Base-by-base conservation (phyloP, 2,329 filamentous ascomycete genomes). In the Aspergillus proliferans region DNA sequence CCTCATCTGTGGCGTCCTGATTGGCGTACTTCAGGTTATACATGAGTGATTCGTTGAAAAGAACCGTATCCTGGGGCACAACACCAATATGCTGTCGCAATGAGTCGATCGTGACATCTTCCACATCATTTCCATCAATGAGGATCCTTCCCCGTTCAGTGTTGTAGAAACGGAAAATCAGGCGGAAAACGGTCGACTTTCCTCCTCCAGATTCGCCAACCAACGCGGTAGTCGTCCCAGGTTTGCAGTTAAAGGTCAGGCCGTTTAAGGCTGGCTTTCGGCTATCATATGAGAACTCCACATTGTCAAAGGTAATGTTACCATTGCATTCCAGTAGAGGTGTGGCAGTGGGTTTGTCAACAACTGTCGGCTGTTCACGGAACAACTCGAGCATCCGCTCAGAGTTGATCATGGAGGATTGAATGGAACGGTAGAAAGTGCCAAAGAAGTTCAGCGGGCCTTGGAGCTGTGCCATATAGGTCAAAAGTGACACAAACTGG, bases 141-240 rank as follows among this genome's bases (percentile, higher is more conserved):
- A 86, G 81, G 49, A 97, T 95, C 61, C 77, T 83, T 33, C 93
- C 93, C 46, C 83, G 80, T 46, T 84, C 78, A 47, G 85, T 82
- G 64, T 96, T 94, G 75, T 97, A 98, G 71, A 96, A 98, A 15
- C 93, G 87, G 77, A 95, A 97, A 66, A 98, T 84, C 44, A 97
- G 80, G 45, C 93, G 86, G 76, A 98, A 96, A 22, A 98, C 81
- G 0, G 93, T 98, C 2, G 92, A 97, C 70, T 98, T 98, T 57
- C 93, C 93, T 51, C 93, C 93, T 42, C 93, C 93, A 28, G 92
- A 97, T 68, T 97, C 92, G 55, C 93, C 93, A 15, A 98, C 93
- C 55, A 98, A 85, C 0, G 93, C 93, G 5, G 92, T 98, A 0
- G 91, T 97, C 1, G 90, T 96, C 46, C 93, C 93, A 2, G 93